A percentile compares a stretch with the other conserved stretches of the same genome.
phyloP scores from a whole-genome alignment of 306 rosid genomes.

The Cyamopsis tetragonoloba region DNA sequence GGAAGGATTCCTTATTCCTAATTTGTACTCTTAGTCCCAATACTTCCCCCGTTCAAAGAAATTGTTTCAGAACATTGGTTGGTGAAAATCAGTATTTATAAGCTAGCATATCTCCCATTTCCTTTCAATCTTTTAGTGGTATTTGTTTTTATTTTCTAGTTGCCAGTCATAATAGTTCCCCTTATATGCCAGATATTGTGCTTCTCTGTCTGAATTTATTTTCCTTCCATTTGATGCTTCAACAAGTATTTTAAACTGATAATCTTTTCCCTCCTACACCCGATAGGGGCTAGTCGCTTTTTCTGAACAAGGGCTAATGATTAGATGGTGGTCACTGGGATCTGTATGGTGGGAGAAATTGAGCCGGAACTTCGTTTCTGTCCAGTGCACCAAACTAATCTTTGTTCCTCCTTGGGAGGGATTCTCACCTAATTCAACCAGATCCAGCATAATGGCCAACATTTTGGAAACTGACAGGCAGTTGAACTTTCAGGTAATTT shows the following conservation, averaged over 20 bases:
- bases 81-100: background rate
- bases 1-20: background rate
- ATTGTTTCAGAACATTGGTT: background rate
- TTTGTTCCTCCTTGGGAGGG: slow-evolving; percentile 99
- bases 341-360: slow-evolving; percentile 98
- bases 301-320: slow-evolving; percentile 89
- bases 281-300: slow-evolving; percentile 90
- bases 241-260: slow-evolving; percentile 25
- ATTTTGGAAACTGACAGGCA: slow-evolving; percentile 53
- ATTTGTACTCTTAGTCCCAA: background rate
- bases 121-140: background rate
- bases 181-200: background rate
- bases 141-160: background rate
- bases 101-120: background rate
- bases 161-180: background rate
- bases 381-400: slow-evolving; percentile 89
- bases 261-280: slow-evolving; percentile 3
- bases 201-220: slow-evolving; percentile 5
- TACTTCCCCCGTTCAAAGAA: background rate
- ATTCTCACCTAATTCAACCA: slow-evolving; percentile 92
- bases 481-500: slow-evolving; percentile 51
- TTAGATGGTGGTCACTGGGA: slow-evolving; percentile 99
- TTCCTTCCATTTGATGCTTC: slow-evolving; percentile 1
- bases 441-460: slow-evolving; percentile 89
- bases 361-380: slow-evolving; percentile 78